phyloP scores from a whole-genome alignment of 2,329 filamentous ascomycete genomes.

The Alternaria metachromatica region DNA sequence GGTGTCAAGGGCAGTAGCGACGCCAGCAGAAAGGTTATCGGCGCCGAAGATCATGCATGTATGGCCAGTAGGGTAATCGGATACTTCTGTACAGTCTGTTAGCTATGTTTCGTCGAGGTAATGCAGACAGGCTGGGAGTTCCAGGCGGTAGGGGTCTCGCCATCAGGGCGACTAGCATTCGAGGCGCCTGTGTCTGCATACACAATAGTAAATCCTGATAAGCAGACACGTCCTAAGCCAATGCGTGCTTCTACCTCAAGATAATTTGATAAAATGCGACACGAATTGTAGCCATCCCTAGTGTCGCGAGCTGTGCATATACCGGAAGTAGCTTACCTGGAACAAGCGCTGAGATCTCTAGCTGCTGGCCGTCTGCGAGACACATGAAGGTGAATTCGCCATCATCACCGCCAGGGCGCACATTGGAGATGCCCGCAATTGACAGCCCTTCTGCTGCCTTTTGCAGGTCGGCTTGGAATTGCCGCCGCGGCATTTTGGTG shows the following conservation, averaged over 20 bases:
- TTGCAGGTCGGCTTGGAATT: conserved; percentile 67
- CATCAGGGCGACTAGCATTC: not conserved
- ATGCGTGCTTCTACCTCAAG: fast-evolving
- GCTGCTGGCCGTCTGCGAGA: conserved; percentile 33
- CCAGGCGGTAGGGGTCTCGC: not conserved
- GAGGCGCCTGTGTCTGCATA: not conserved
- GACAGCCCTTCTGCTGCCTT: conserved; percentile 47
- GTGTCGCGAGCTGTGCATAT: not conserved
- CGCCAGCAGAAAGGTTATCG: conserved; percentile 53
- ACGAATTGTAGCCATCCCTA: not conserved
- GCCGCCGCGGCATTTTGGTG: conserved; percentile 67
- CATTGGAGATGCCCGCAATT: conserved; percentile 59
- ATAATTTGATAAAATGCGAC: not conserved
- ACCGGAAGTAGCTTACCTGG: conserved; percentile 28
- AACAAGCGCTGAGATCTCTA: conserved; percentile 50
- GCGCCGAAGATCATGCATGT: conserved; percentile 64
- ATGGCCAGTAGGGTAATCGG: conserved; percentile 65
- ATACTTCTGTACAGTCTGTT: conserved; percentile 56
- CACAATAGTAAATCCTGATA: not conserved
- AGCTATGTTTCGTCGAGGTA: not conserved
- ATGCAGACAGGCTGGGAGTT: not conserved
- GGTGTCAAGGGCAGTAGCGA: conserved; percentile 54
- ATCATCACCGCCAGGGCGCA: conserved; percentile 71
- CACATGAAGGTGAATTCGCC: conserved; percentile 71
- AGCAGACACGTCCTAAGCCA: not conserved